A percentile compares a stretch with the other conserved stretches of the same genome.
phyloP scores from a whole-genome alignment of 805 yeast species.

The Cyberlindnera americana region DNA sequence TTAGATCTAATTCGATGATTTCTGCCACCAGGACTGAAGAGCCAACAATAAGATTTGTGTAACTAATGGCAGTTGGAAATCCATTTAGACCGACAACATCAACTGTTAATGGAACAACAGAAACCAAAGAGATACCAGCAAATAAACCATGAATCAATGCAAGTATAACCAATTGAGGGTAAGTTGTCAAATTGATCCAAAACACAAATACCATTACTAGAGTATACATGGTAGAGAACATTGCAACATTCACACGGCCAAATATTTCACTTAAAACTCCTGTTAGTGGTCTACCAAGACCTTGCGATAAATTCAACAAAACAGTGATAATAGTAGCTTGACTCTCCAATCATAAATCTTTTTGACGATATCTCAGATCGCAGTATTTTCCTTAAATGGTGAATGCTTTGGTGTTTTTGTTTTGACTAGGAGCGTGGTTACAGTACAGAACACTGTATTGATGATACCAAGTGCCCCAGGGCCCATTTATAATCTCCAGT shows the following conservation, averaged over 20 bases:
- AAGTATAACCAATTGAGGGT: constrained; percentile 38
- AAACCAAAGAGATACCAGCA: constrained; percentile 44
- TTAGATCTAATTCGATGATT: constrained; percentile 50
- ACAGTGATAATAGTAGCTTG: constrained; percentile 46
- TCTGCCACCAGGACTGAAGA: constrained; percentile 44
- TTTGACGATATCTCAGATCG: constrained; percentile 23
- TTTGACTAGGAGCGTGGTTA: constrained; percentile 41
- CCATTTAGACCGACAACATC: constrained; percentile 37
- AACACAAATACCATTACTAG: constrained; percentile 40
- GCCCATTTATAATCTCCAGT: constrained; percentile 46
- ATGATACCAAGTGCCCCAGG: constrained; percentile 41
- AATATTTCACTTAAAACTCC: constrained; percentile 42
- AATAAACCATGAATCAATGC: constrained; percentile 41
- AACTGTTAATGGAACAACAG: constrained; percentile 36
- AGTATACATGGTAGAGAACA: constrained; percentile 32
- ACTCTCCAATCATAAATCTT: constrained; percentile 34
- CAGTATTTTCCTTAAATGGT: constrained; percentile 13
- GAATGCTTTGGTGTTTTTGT: constrained; percentile 38
- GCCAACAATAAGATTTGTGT: constrained; percentile 31
- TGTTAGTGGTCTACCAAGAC: constrained; percentile 47
- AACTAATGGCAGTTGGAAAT: constrained; percentile 38
- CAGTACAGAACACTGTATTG: constrained; percentile 34
- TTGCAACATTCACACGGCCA: constrained; percentile 47
- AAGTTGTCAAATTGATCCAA: constrained; percentile 47
- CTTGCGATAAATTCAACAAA: constrained; percentile 43